Base-by-base conservation (phyloP, 148 eudicot genomes). In the Spergularia bocconei region DNA sequence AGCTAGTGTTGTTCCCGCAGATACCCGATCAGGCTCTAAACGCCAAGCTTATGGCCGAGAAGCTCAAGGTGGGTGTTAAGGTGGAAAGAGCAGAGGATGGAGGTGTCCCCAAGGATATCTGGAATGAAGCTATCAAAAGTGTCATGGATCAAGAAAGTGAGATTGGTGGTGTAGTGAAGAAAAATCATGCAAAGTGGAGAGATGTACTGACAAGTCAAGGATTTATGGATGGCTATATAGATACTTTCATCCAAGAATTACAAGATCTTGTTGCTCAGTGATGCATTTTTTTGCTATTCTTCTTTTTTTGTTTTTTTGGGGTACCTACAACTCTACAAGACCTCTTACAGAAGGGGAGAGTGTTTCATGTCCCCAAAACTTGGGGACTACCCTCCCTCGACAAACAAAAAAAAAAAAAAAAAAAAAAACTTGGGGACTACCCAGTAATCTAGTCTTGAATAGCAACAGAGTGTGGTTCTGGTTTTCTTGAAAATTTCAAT, bases 1-100 rank as follows among this genome's bases (percentile, higher is more conserved):
- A 47, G 67, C 75, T 72, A 2, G 56, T 72, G 29, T 41, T 72
- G 17, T 58, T 72, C 38, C 75, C 75, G 2, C 75, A 58, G 65
- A 58, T 58, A 47, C 54, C 66, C 2, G 75, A 72, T 20, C 75
- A 72, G 48, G 65, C 54, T 4, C n/a, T 72, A 6, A 72, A 72
- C 20, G 65, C 65, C 36, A 20, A 20, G 36, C 25, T 72, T 13
- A 12, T 72, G 65, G 67, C 66, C 11, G 67, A 13, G 5, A 60
- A 72, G 54, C 67, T 72, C 5, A 59, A 72, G 67, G 67, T 72
- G 19, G 75, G 75, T 6, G 75, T 60, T 17, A 60, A 72, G 75
- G 75, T 72, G n/a, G 67, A 72, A 19, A 58, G 75, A 47, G 29
- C 20, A 20, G 67, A 44, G 4, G 75, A 72, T n/a, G 75, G 75